Percentiles rank a stretch among this genome's conserved stretches.
Evolutionary conservation across 2,329 filamentous ascomycete genomes (phyloP).

Genomic region (Acephala macrosclerotiorum): DNA sequence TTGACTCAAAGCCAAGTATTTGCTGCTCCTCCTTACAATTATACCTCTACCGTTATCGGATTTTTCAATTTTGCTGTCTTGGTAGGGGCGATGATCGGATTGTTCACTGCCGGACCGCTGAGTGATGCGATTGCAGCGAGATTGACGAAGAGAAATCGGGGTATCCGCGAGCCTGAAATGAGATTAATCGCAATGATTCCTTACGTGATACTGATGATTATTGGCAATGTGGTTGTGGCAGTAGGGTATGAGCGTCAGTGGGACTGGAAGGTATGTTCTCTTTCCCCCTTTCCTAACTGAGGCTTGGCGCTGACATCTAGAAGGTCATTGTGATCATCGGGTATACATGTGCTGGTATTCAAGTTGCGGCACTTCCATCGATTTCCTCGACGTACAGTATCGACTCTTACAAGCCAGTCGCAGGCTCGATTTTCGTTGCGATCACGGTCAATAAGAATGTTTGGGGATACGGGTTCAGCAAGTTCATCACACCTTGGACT

Average conservation of each 20-base stretch:
- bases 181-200: constrained; percentile 45
- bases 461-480: constrained; percentile 66
- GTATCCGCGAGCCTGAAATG: constrained; percentile 48
- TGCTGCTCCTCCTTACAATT: constrained; percentile 39
- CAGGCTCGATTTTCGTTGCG: constrained; percentile 64
- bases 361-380: constrained; percentile 64
- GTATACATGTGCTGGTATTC: constrained; percentile 61
- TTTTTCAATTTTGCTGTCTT: constrained; percentile 59
- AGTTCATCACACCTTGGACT: constrained; percentile 62
- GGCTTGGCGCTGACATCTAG: constrained; percentile 11
- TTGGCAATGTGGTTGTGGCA: constrained; percentile 63
- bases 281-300: background rate
- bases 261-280: constrained; percentile 55
- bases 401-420: constrained; percentile 69
- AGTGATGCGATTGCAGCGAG: constrained; percentile 45
- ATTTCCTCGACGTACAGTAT: constrained; percentile 65
- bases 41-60: constrained; percentile 52
- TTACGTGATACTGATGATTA: constrained; percentile 49
- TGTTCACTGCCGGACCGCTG: constrained; percentile 56
- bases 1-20: constrained; percentile 58
- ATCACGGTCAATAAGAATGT: constrained; percentile 71
- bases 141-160: constrained; percentile 42
- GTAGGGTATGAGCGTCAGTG: constrained; percentile 60
- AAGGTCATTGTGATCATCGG: constrained; percentile 60
- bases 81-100: constrained; percentile 54